Evolutionary conservation across 2,329 filamentous ascomycete species (phyloP).

Genomic region (Aspergillus piperis): DNA sequence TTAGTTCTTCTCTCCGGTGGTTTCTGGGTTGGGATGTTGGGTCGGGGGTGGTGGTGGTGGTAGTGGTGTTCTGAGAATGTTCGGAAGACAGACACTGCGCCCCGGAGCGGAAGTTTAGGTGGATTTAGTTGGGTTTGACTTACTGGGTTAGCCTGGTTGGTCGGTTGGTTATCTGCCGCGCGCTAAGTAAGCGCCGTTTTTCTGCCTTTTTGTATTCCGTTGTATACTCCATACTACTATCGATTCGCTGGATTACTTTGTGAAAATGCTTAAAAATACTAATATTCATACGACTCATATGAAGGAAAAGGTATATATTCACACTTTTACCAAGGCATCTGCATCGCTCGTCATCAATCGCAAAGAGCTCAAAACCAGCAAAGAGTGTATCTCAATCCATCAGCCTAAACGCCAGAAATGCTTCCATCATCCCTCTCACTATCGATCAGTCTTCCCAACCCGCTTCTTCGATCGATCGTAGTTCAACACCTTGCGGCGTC

Average conservation of each 20-base stretch:
- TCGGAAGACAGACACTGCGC: neutral
- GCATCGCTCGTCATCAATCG: neutral
- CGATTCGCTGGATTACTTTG: neutral
- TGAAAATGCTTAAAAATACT: neutral
- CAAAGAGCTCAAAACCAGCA: neutral
- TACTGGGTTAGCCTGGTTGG: too few relatives aligned
- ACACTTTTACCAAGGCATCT: neutral
- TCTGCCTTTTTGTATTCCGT: neutral
- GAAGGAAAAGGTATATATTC: neutral
- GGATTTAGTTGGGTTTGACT: neutral
- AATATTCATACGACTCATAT: too few relatives aligned
- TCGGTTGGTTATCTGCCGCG: slow-evolving; percentile 15
- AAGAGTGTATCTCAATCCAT: slow-evolving; percentile 14
- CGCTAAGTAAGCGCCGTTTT: slow-evolving; percentile 12
- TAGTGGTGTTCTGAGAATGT: neutral
- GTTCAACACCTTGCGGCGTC: slow-evolving; percentile 49
- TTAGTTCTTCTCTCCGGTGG: neutral
- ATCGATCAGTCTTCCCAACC: slow-evolving; percentile 19
- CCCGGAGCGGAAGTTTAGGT: slow-evolving; percentile 13
- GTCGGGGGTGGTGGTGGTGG: slow-evolving; percentile 19
- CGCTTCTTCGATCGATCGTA: slow-evolving; percentile 47
- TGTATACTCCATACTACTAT: neutral
- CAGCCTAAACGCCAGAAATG: slow-evolving; percentile 25
- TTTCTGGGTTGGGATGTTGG: slow-evolving; percentile 15
- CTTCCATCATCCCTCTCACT: slow-evolving; percentile 15